These are phyloP conservation scores for Oldenlandia corymbosa DNA, from an alignment of 257 asterid species.

Conservation along the genomic window DNA sequence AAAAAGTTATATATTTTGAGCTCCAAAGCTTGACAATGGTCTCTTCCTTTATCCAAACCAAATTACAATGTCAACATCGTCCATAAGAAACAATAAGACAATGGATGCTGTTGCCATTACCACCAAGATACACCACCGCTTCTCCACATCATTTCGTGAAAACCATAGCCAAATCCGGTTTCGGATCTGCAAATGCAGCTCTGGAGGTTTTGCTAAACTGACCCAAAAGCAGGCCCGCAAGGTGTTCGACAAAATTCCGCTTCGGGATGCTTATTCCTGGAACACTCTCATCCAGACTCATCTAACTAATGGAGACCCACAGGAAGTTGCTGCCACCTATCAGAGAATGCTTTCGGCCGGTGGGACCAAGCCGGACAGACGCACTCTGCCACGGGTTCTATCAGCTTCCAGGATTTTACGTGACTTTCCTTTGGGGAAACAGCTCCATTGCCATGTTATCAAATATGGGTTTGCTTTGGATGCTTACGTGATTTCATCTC, in stretches of 20 bases:
- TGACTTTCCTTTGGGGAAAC: constrained; percentile 22
- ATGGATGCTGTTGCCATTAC: constrained; percentile 6
- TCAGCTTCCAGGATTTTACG: constrained; percentile 18
- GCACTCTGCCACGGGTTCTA: constrained; percentile 29
- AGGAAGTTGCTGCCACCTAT: constrained; percentile 15
- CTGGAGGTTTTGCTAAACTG: background rate
- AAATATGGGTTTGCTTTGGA: constrained; percentile 23
- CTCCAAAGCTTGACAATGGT: too few species aligned
- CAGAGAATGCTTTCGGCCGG: constrained; percentile 24
- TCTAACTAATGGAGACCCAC: constrained; percentile 9
- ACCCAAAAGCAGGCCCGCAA: constrained; percentile 12
- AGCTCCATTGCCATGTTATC: constrained; percentile 26
- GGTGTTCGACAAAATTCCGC: constrained; percentile 19
- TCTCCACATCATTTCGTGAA: constrained; percentile 1
- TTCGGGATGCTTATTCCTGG: constrained; percentile 22
- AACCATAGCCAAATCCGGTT: background rate
- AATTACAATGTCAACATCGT: background rate
- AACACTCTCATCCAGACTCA: constrained; percentile 27
- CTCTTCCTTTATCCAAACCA: background rate
- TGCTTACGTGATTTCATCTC: constrained; percentile 19
- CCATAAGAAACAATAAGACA: background rate
- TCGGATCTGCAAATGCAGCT: constrained; percentile 13
- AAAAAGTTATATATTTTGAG: too few species aligned
- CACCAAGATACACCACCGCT: background rate
- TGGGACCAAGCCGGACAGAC: constrained; percentile 23